Percentiles rank a stretch among this genome's conserved stretches.
Conservation (phyloP, 495 filamentous ascomycete species). For the Viridothelium virens region DNA sequence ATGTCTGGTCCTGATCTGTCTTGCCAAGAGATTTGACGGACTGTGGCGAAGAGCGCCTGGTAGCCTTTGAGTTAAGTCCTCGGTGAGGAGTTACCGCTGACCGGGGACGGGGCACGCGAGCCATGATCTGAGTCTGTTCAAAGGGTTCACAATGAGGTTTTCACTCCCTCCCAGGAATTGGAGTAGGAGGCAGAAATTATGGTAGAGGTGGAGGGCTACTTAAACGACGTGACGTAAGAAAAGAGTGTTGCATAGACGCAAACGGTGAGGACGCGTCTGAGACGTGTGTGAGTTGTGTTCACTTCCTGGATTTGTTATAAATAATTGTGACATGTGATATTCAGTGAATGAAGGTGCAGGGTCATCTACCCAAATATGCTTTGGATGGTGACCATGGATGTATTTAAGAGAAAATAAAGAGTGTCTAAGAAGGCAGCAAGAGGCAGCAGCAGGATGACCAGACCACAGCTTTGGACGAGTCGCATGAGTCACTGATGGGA, state of each 20-base stretch:
- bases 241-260: neutral
- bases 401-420: neutral
- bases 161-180: neutral
- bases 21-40: neutral
- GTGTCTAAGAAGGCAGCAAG: neutral
- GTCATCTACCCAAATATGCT: neutral
- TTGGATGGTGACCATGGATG: neutral
- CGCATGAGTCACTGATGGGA: constrained; percentile 6
- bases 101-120: neutral
- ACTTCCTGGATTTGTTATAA: no score
- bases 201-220: neutral
- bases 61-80: neutral
- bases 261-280: neutral
- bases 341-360: neutral
- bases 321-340: neutral
- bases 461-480: neutral
- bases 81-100: neutral
- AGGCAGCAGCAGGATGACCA: no score
- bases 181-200: neutral
- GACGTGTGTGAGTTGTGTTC: neutral
- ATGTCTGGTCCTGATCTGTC: neutral
- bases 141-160: no score
- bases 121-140: neutral
- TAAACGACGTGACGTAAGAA: neutral
- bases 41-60: neutral